Evolutionary conservation across 2,329 filamentous ascomycete species (phyloP).

Genomic region (Penicillium sp.): DNA sequence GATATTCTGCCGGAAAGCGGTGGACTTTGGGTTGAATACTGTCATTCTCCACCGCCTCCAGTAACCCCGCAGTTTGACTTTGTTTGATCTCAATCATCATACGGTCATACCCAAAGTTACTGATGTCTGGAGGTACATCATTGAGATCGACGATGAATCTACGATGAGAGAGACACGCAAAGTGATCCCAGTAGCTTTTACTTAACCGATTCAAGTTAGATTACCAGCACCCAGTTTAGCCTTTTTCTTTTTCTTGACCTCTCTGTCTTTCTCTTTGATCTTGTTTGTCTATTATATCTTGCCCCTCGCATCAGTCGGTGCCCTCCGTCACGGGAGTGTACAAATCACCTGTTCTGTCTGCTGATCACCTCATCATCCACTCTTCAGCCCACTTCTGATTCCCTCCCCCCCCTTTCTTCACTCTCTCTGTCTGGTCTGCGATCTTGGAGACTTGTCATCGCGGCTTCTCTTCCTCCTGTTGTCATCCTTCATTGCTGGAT

Average conservation of each 20-base stretch:
- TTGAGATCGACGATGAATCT: not conserved
- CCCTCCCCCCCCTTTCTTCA: not conserved
- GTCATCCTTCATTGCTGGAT: not conserved
- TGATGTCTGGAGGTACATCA: too few species aligned
- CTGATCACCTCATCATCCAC: conserved; percentile 29
- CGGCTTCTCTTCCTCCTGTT: not conserved
- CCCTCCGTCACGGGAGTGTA: conserved; percentile 21
- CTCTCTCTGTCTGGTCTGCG: not conserved
- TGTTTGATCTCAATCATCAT: not conserved
- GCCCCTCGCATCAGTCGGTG: conserved; percentile 5
- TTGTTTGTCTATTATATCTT: not conserved
- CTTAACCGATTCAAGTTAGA: not conserved
- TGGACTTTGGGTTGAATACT: conserved; percentile 4
- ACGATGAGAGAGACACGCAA: not conserved
- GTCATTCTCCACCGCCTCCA: not conserved
- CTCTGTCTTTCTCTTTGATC: not conserved
- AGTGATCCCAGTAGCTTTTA: not conserved
- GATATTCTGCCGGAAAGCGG: too few species aligned
- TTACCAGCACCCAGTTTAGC: not conserved
- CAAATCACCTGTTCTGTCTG: conserved; percentile 30
- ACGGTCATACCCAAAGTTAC: not conserved
- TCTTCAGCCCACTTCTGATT: not conserved
- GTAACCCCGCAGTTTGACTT: conserved; percentile 7
- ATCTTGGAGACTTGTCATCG: not conserved
- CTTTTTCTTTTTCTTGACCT: not conserved